phyloP scores from a whole-genome alignment of 208 protist genomes.

The Novymonas esmeraldas region DNA sequence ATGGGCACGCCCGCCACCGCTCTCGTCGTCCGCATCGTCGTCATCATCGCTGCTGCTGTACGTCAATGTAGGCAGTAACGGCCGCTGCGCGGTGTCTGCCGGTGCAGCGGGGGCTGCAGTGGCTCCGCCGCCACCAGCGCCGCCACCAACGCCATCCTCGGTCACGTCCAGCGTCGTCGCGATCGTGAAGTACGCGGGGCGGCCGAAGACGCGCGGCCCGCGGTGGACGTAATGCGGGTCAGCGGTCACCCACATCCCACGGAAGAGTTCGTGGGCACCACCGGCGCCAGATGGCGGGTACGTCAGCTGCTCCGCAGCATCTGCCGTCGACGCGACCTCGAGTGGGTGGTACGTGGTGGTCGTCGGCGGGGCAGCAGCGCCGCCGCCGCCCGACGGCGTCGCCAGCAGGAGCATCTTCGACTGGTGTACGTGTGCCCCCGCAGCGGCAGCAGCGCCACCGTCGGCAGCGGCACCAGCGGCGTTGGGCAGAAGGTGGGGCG shows the following conservation, averaged over 20 bases:
- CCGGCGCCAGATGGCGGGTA: not conserved
- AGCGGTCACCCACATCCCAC: constrained; percentile 77
- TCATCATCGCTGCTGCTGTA: constrained; percentile 28
- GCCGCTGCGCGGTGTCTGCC: not conserved
- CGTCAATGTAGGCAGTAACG: constrained; percentile 22
- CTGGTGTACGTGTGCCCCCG: constrained; percentile 15
- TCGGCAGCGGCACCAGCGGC: not conserved
- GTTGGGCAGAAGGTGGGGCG: constrained; percentile 6
- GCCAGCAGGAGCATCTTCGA: constrained; percentile 36
- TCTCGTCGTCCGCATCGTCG: not conserved
- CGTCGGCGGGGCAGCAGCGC: not conserved
- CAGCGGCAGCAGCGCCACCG: constrained; percentile 5
- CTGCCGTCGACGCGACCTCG: constrained; percentile 1
- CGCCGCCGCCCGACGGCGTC: constrained; percentile 13
- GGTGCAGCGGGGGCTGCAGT: not conserved
- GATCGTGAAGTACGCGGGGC: constrained; percentile 68
- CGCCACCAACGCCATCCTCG: constrained; percentile 19
- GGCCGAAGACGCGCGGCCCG: constrained; percentile 52
- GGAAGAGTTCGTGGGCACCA: constrained; percentile 57
- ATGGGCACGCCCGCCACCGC: not conserved
- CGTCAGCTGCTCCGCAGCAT: not conserved
- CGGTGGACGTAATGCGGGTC: constrained; percentile 41
- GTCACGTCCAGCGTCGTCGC: constrained; percentile 43
- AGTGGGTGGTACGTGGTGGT: constrained; percentile 13
- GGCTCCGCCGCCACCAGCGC: not conserved